Percentiles rank a stretch among this genome's conserved stretches.
phyloP scores from a whole-genome alignment of 2,329 filamentous ascomycete genomes.

The Elsinoe batatas region DNA sequence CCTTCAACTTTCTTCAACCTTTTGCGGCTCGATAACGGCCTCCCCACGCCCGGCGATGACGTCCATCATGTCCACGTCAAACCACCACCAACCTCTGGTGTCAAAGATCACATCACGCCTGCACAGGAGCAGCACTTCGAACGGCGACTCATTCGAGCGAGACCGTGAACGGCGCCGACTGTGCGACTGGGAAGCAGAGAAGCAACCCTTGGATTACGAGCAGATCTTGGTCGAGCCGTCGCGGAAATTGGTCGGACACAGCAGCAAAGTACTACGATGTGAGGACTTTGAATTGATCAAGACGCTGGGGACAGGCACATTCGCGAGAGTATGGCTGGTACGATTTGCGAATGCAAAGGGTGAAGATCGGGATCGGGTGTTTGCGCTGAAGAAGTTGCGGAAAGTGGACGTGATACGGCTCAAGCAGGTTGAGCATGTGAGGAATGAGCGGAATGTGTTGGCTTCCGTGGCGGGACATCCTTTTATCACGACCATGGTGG shows the following conservation, averaged over 20 bases:
- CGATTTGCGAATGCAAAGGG: slow-evolving; percentile 47
- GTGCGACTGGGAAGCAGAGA: slow-evolving; percentile 38
- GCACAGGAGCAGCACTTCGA: slow-evolving; percentile 24
- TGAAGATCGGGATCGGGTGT: slow-evolving; percentile 55
- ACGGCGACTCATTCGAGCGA: slow-evolving; percentile 26
- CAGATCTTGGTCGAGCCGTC: slow-evolving; percentile 35
- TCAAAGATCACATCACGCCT: slow-evolving; percentile 28
- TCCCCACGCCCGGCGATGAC: slow-evolving; percentile 6
- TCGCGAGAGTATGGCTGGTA: slow-evolving; percentile 73
- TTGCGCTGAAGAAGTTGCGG: slow-evolving; percentile 70
- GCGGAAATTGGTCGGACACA: slow-evolving; percentile 39
- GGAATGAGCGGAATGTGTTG: slow-evolving; percentile 71
- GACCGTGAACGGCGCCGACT: slow-evolving; percentile 39
- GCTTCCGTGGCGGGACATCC: slow-evolving; percentile 69
- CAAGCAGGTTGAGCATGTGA: slow-evolving; percentile 79
- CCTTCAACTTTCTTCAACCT: background rate
- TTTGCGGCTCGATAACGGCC: slow-evolving; percentile 1
- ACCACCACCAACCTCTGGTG: slow-evolving; percentile 18
- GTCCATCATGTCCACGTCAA: slow-evolving; percentile 13
- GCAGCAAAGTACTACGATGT: slow-evolving; percentile 36
- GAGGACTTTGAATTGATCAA: slow-evolving; percentile 63
- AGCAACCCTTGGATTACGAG: slow-evolving; percentile 33
- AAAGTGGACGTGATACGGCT: slow-evolving; percentile 61
- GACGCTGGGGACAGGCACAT: slow-evolving; percentile 73
- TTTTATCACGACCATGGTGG: slow-evolving; percentile 70